Evolutionary conservation across 805 yeast species (phyloP).

Genomic region (Metschnikowia noctiluminum): DNA sequence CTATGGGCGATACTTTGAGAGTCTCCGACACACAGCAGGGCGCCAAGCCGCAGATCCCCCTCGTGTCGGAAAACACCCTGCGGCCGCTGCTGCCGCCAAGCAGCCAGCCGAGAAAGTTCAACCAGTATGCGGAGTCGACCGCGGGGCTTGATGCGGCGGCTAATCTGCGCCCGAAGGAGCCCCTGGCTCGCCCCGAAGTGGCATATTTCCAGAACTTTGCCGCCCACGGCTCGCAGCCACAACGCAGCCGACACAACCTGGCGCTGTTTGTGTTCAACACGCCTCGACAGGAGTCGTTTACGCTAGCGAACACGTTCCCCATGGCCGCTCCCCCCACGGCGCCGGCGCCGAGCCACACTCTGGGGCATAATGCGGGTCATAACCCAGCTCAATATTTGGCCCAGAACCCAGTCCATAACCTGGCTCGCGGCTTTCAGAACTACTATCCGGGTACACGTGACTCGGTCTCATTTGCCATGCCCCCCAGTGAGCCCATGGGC

Average conservation of each 20-base stretch:
- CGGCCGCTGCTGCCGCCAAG: slow-evolving; percentile 14
- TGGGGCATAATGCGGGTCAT: no score
- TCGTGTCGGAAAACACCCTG: slow-evolving; percentile 6
- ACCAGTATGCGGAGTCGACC: slow-evolving; percentile 9
- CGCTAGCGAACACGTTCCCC: slow-evolving; percentile 24
- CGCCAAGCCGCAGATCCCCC: slow-evolving; percentile 2
- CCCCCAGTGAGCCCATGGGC: slow-evolving; percentile 9
- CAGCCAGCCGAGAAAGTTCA: slow-evolving; percentile 17
- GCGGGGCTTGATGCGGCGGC: background rate
- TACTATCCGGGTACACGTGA: slow-evolving; percentile 20
- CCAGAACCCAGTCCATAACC: background rate
- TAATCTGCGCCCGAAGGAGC: slow-evolving; percentile 9
- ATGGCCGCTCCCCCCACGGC: slow-evolving; percentile 8
- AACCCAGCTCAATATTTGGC: no score
- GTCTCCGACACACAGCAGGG: slow-evolving; percentile 5
- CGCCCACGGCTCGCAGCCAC: slow-evolving; percentile 7
- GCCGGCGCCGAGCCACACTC: background rate
- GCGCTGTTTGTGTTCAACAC: slow-evolving; percentile 24
- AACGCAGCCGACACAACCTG: slow-evolving; percentile 13
- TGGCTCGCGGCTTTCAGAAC: slow-evolving; percentile 14
- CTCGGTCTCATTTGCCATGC: slow-evolving; percentile 9
- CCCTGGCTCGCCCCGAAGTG: slow-evolving; percentile 8
- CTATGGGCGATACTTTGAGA: slow-evolving; percentile 17
- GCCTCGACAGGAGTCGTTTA: slow-evolving; percentile 29
- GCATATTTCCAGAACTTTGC: slow-evolving; percentile 10